Conservation (phyloP, 1,284 basidiomycete genomes). For the Takashimella tepidaria region DNA sequence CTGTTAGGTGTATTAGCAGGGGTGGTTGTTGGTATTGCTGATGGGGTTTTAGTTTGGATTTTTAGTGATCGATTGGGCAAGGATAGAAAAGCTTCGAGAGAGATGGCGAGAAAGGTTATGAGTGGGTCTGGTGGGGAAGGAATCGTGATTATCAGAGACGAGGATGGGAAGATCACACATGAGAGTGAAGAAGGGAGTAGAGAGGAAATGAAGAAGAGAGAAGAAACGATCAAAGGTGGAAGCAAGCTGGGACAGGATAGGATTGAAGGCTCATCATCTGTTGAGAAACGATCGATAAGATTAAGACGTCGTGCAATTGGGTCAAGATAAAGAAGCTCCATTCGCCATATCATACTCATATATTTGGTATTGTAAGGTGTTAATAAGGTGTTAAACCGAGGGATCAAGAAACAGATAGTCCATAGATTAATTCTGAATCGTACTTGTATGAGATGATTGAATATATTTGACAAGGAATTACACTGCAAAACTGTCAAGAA, state of each 20-base stretch:
- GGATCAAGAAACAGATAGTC: too few relatives aligned
- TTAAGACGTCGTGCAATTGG: neutral
- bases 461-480: too few relatives aligned
- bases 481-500: too few relatives aligned
- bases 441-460: too few relatives aligned
- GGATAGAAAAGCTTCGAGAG: slow-evolving; percentile 15
- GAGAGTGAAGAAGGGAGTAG: neutral
- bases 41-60: slow-evolving; percentile 29
- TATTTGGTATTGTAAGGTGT: too few relatives aligned
- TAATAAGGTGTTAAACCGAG: too few relatives aligned
- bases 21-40: slow-evolving; percentile 34
- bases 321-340: too few relatives aligned
- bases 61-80: slow-evolving; percentile 19
- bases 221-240: too few relatives aligned
- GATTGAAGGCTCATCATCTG: neutral
- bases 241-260: neutral
- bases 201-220: neutral
- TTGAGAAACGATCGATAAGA: neutral
- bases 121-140: neutral
- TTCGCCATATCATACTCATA: too few relatives aligned
- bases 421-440: too few relatives aligned
- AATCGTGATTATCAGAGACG: neutral
- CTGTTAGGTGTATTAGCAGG: slow-evolving; percentile 33
- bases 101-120: slow-evolving; percentile 8
- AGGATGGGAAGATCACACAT: neutral